Conservation (phyloP, 495 filamentous ascomycete genomes). For the Aspergillus egyptiacus region DNA sequence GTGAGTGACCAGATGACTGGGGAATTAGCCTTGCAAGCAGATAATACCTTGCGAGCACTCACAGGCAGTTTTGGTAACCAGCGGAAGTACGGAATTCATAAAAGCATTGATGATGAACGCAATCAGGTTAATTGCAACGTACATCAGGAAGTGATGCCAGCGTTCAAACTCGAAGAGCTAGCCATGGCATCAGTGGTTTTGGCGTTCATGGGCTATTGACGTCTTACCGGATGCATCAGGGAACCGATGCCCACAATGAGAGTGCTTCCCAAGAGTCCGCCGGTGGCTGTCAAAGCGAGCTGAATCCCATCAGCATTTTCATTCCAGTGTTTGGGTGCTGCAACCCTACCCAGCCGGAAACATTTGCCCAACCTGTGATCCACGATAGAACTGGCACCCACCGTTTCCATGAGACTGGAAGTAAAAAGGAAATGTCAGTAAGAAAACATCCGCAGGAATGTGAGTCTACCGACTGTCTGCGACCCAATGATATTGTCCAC, state of each 20-base stretch:
- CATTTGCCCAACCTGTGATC: constrained; percentile 72
- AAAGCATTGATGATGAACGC: constrained; percentile 65
- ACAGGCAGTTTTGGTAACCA: constrained; percentile 56
- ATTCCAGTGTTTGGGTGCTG: neutral
- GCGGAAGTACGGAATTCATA: constrained; percentile 54
- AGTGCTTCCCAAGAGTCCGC: constrained; percentile 48
- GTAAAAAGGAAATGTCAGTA: constrained; percentile 5
- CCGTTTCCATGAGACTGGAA: constrained; percentile 43
- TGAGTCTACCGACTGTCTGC: constrained; percentile 39
- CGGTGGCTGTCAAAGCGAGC: constrained; percentile 50
- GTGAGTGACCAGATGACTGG: constrained; percentile 58
- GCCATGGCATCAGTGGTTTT: neutral
- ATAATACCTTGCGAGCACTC: constrained; percentile 8
- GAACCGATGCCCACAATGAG: constrained; percentile 54
- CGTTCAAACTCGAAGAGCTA: constrained; percentile 46
- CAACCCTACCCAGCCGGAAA: constrained; percentile 58
- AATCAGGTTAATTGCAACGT: constrained; percentile 57
- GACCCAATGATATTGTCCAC: constrained; percentile 73
- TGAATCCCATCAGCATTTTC: constrained; percentile 28
- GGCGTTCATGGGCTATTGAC: neutral
- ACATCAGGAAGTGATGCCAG: constrained; percentile 74
- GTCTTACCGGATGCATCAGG: constrained; percentile 46
- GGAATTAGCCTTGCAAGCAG: neutral
- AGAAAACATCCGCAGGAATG: neutral
- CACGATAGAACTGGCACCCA: constrained; percentile 61